phyloP scores from a whole-genome alignment of 2,329 filamentous ascomycete species.

The Botrytis aclada region DNA sequence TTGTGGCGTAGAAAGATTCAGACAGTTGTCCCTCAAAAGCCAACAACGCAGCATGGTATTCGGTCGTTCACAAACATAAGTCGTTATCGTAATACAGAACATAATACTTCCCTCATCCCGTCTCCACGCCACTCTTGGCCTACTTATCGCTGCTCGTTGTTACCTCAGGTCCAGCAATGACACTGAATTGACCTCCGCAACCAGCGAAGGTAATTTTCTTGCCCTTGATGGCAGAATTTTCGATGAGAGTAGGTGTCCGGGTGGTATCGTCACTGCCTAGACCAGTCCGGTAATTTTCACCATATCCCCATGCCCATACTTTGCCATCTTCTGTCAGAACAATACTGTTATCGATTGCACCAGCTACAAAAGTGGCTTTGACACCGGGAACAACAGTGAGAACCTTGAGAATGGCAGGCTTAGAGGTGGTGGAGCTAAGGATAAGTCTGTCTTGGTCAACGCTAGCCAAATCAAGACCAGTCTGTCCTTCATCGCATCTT shows the following conservation, averaged over 20 bases:
- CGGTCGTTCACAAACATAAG: not conserved
- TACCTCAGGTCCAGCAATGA: constrained; percentile 48
- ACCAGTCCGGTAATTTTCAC: constrained; percentile 74
- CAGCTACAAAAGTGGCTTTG: constrained; percentile 46
- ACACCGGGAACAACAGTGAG: constrained; percentile 52
- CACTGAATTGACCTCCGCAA: constrained; percentile 77
- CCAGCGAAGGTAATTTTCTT: constrained; percentile 73
- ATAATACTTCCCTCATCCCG: not conserved
- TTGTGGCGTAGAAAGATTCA: not conserved
- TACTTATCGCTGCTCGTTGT: not conserved
- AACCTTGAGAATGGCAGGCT: constrained; percentile 64
- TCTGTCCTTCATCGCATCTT: constrained; percentile 52
- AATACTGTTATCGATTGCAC: constrained; percentile 70
- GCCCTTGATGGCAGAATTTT: constrained; percentile 77
- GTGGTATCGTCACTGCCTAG: constrained; percentile 75
- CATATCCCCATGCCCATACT: constrained; percentile 78
- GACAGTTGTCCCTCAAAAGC: not conserved
- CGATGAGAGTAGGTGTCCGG: constrained; percentile 71
- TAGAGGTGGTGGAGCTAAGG: constrained; percentile 55
- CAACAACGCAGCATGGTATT: not conserved
- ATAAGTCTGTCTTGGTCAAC: constrained; percentile 58
- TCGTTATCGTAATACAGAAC: not conserved
- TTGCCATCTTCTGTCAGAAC: constrained; percentile 65
- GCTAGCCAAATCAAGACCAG: constrained; percentile 54
- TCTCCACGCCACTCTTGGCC: not conserved